phyloP scores from a whole-genome alignment of 495 filamentous ascomycete species.

The Entonaema liquescens region DNA sequence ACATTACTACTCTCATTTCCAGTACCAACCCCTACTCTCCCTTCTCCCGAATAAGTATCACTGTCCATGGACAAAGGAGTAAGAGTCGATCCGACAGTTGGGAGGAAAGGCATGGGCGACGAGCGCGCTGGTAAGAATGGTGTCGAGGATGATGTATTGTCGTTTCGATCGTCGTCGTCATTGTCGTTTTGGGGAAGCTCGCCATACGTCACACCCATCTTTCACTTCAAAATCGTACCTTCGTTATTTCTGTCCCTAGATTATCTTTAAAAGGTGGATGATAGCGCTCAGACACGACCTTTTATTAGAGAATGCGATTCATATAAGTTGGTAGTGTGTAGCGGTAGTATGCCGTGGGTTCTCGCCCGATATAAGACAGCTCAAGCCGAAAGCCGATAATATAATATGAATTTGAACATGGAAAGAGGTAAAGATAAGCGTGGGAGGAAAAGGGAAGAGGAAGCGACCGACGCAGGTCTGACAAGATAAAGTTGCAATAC shows the following conservation, averaged over 20 bases:
- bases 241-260: not conserved
- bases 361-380: slow-evolving; percentile 14
- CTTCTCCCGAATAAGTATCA: slow-evolving; percentile 40
- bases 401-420: slow-evolving; percentile 7
- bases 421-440: not conserved
- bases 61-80: slow-evolving; percentile 58
- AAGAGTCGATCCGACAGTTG: slow-evolving; percentile 49
- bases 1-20: slow-evolving; percentile 11
- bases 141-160: slow-evolving; percentile 31
- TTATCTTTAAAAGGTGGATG: not conserved
- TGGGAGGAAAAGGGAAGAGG: not conserved
- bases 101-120: slow-evolving; percentile 46
- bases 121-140: slow-evolving; percentile 40
- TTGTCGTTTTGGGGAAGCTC: slow-evolving; percentile 46
- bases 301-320: slow-evolving; percentile 13
- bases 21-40: not conserved
- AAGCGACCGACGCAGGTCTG: slow-evolving; percentile 17
- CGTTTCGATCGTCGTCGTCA: slow-evolving; percentile 41
- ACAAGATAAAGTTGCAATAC: slow-evolving; percentile 18
- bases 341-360: slow-evolving; percentile 19
- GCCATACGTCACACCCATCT: slow-evolving; percentile 49
- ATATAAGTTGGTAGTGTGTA: slow-evolving; percentile 11
- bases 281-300: not conserved
- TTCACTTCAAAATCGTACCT: not conserved
- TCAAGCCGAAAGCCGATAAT: slow-evolving; percentile 5